phyloP scores from a whole-genome alignment of 2,329 filamentous ascomycete genomes.

The Polytolypa hystricis region DNA sequence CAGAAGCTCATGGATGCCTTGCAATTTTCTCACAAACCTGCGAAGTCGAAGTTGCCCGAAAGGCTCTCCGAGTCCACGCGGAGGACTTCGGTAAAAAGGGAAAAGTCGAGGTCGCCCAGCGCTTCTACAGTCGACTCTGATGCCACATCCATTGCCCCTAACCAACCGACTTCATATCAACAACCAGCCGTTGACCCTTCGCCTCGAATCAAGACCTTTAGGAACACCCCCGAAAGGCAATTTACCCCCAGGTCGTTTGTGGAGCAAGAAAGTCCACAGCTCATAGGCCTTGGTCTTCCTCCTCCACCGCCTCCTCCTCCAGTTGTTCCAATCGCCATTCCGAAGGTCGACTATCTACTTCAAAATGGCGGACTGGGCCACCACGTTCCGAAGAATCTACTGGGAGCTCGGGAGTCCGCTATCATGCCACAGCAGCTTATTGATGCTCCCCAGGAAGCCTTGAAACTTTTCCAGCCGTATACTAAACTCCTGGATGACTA shows the following conservation, averaged over 20 bases:
- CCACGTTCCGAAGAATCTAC: conserved; percentile 60
- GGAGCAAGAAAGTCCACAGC: background rate
- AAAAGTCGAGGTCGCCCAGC: conserved; percentile 21
- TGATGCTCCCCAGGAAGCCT: conserved; percentile 55
- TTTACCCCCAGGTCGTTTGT: background rate
- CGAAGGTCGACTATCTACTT: conserved; percentile 82
- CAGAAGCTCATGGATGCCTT: conserved; percentile 24
- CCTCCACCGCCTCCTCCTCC: conserved; percentile 70
- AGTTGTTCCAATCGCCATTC: conserved; percentile 54
- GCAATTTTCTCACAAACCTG: conserved; percentile 24
- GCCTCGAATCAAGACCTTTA: background rate
- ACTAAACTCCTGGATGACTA: conserved; percentile 80
- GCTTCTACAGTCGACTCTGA: conserved; percentile 34
- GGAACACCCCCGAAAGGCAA: background rate
- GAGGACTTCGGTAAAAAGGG: conserved; percentile 20
- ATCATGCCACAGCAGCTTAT: conserved; percentile 45
- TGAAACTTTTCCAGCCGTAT: conserved; percentile 70
- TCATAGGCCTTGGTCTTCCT: conserved; percentile 19
- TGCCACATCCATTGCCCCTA: conserved; percentile 35
- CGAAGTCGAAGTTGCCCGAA: conserved; percentile 22
- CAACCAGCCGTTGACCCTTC: conserved; percentile 13
- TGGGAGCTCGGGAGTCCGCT: conserved; percentile 46
- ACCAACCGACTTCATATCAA: conserved; percentile 25
- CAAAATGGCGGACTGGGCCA: conserved; percentile 74
- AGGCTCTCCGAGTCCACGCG: conserved; percentile 23